Evolutionary conservation across 2,329 filamentous ascomycete species (phyloP), one percentile per base, ranked within the genome.

Genomic region (Sclerotinia borealis): DNA sequence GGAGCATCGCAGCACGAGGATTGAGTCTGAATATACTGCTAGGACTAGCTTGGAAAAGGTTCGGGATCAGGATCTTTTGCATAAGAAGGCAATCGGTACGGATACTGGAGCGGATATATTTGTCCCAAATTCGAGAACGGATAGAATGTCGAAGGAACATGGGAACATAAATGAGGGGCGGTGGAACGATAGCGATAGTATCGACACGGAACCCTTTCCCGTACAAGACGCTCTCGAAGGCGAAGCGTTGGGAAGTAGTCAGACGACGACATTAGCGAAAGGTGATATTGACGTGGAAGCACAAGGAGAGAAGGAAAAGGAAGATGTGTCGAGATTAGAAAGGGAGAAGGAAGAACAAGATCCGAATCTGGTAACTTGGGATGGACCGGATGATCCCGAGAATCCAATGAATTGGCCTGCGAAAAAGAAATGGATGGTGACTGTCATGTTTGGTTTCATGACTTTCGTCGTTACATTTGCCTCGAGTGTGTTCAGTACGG

Each of bases 391-490:
- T 22, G 64, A 65, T 17, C 61, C 61, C 17, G 64, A 63, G 6
- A 63, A 65, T 29, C 64, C 64, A 7, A 60, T 63, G 64, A 65
- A 65, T n/a, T 72, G 68, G 67, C 52, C 68, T 0, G n/a, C n/a
- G 8, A 63, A 50, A 9, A 72, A 71, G 64, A 73, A 69, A 56
- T 69, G 68, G 67, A 45, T 65, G 0, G 48, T 70, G 17, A 72
- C 71, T 6, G 41, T 69, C 25, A 55, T 66, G 5, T 73, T 74
- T 17, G 74, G 75, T 19, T 41, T 70, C 29, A 69, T 68, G 47
- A 59, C 70, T 72, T 55, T 78, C 39, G 75, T 72, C 11, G 76
- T 78, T 34, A 72, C 77, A 1, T 68, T 78, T 31, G 70, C 72
- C 3, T 71, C 68, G 1, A 67, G 64, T 41, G 68, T 72, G 29